phyloP scores from a whole-genome alignment of 179 eudicot species.

The Spinacia oleracea region DNA sequence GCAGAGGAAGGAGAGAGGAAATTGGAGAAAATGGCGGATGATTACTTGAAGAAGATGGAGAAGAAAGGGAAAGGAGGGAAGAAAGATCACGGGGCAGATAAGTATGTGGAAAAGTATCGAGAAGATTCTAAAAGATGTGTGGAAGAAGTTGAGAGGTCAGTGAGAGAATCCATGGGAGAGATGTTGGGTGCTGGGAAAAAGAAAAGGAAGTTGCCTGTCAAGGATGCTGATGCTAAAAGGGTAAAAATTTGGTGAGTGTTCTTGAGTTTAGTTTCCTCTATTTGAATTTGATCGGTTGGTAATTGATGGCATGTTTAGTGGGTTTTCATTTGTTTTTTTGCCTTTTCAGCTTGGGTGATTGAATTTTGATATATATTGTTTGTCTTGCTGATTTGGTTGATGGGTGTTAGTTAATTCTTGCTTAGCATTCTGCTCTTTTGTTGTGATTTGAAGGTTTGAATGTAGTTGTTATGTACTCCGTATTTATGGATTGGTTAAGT shows the following conservation, averaged over 20 bases:
- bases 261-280: neutral
- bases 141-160: constrained; percentile 76
- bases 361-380: neutral
- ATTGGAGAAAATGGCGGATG: constrained; percentile 89
- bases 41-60: constrained; percentile 65
- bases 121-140: constrained; percentile 68
- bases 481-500: too few relatives aligned
- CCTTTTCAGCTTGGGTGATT: neutral
- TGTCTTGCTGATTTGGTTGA: neutral
- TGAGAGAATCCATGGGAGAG: constrained; percentile 61
- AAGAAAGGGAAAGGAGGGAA: constrained; percentile 49
- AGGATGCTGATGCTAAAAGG: constrained; percentile 47
- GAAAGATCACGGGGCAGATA: constrained; percentile 53
- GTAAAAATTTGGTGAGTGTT: constrained; percentile 74
- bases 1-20: constrained; percentile 72
- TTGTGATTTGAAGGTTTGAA: neutral
- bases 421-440: neutral
- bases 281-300: neutral
- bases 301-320: too few relatives aligned
- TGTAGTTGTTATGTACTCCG: neutral
- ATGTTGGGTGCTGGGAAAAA: constrained; percentile 30
- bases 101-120: constrained; percentile 75
- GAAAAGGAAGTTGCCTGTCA: constrained; percentile 35
- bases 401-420: neutral
- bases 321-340: neutral